Base-by-base conservation (phyloP, 345 rosid genomes). In the Aquilaria sinensis region DNA sequence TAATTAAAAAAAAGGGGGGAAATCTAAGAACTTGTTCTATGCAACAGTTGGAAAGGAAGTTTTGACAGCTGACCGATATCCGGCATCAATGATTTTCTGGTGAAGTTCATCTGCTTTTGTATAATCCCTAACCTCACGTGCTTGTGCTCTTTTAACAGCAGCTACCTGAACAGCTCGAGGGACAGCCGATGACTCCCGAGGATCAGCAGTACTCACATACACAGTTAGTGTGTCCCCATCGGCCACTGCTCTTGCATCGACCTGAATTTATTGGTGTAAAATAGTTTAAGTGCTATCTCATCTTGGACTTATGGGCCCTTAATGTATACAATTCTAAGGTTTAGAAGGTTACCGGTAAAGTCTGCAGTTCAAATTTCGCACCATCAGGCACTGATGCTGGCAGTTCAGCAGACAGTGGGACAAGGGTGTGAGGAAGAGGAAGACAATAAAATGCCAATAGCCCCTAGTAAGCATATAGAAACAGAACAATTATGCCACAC, bases 161-260 rank as follows among this genome's bases (percentile, higher is more conserved):
- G 92, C 90, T 62, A 43, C 34, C 10, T 75, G 83, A 46, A 90
- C 89, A 3, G 77, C 83, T 72, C 51, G 65, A 1, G 97, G 97
- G 47, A 90, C 83, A 56, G 6, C 74, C 1, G 82, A 67, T 13
- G 96, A 80, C 69, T 90, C 97, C 29, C 80, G 59, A 0, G 88
- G 82, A 16, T 82, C 85, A 15, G 78, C 65, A 8, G 77, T 54
- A 73, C 77, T 79, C 31, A 90, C 97, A 47, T 82, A 94, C 47
- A 85, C 96, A 2, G 83, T 70, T 43, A 94, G 66, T 0, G 88
- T 83, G 62, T 94, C 99, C 34, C 97, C 97, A 80, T 94, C 99
- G 6, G 90, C 52, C 48, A 94, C 78, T 31, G 86, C 78, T 64
- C 70, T 88, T 54, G 83, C 76, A 74, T 85, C 96, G 70, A 94